Evolutionary conservation across 73 alveolate genomes (phyloP), one percentile per base, ranked within the genome.

Genomic region (Stentor coeruleus): DNA sequence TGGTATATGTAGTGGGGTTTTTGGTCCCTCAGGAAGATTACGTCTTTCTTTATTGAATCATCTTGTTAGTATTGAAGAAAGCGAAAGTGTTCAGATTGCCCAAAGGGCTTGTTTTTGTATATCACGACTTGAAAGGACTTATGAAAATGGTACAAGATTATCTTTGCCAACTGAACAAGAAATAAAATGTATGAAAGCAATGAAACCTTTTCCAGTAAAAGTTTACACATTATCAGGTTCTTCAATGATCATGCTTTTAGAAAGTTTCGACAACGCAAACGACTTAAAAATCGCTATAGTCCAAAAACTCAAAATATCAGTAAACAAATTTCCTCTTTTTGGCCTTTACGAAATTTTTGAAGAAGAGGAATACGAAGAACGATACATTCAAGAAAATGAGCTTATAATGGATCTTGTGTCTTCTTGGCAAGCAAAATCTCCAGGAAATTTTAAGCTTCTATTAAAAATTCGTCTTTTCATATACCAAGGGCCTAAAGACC

Each of bases 1-100:
- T 66, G 79, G 79, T 20, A 66, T 66, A 66, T 66, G 79, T 2
- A 20, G 40, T 11, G 79, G 79, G 0, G 79, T 66, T 66, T 66
- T 66, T 66, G 79, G 40, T 20, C 79, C 79, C 11, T 26, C 42
- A 26, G 26, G 49, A 15, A 66, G 33, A 20, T 33, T 66, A 33
- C n/a, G 79, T 20, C 79, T 66, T 20, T 40, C 79, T 33, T 2
- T 66, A 15, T 31, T 66, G n/a, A 66, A 66, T 31, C 79, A 66
- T 66, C 2, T 66, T 14, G 79, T 66, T 20, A 33, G 14, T 20
- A 66, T 66, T 20, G 79, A 20, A 66, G 79, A 66, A 66, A 66
- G 37, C 33, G 79, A 66, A 66, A 26, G 42, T 2, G 40, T 11
- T 1, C 49, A 66, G 33, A 66, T 66, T 66, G n/a, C 79, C 0